Conservation (phyloP, 306 rosid species). For the Rosa persica region DNA sequence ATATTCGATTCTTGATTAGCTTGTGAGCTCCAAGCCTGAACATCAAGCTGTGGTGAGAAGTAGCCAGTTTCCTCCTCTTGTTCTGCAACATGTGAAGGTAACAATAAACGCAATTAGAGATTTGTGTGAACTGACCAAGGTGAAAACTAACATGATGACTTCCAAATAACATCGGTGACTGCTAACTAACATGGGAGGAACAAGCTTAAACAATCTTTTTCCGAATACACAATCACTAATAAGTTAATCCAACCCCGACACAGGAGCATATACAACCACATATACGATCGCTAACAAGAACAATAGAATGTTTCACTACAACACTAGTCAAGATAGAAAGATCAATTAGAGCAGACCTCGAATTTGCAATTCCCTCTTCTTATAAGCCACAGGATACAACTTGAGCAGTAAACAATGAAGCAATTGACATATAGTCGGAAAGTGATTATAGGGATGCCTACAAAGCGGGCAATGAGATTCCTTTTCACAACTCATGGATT, state of each 20-base stretch:
- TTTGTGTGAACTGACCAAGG: background rate
- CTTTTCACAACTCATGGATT: constrained; percentile 40
- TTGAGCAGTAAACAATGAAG: constrained; percentile 73
- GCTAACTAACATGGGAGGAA: too few species aligned
- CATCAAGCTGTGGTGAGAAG: constrained; percentile 71
- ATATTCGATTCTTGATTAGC: constrained; percentile 29
- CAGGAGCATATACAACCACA: too few species aligned
- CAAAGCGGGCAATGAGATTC: constrained; percentile 80
- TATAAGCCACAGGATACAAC: constrained; percentile 61
- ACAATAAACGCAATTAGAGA: background rate
- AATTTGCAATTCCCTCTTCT: constrained; percentile 53
- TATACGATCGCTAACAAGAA: background rate
- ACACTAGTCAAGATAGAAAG: background rate
- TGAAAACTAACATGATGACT: background rate
- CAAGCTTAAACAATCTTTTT: background rate
- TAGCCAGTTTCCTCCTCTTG: constrained; percentile 44
- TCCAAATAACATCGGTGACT: background rate
- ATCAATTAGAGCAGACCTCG: constrained; percentile 52
- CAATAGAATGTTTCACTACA: background rate
- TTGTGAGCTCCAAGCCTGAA: constrained; percentile 41
- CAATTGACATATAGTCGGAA: constrained; percentile 69
- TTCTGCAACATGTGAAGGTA: constrained; percentile 43
- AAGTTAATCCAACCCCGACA: background rate
- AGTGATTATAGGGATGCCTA: constrained; percentile 62
- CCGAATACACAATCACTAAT: background rate